Conservation (phyloP, 148 eudicot genomes). For the Chenopodium suecicum region DNA sequence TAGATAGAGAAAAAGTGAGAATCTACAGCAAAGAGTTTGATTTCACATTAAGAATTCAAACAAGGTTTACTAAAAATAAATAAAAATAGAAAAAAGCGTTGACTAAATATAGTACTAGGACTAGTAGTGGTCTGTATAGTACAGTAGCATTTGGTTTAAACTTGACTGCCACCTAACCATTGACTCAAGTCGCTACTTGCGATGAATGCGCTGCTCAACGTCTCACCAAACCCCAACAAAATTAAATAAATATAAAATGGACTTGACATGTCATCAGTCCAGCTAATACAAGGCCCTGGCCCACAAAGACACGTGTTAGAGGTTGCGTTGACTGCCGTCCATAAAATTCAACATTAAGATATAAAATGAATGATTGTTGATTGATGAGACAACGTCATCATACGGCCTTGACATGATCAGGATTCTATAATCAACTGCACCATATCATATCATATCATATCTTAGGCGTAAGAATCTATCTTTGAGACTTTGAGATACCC, state of each 20-base stretch:
- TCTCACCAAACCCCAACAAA: slow-evolving; percentile 4
- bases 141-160: slow-evolving; percentile 1
- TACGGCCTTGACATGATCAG: no score
- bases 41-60: slow-evolving; percentile 32
- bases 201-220: slow-evolving; percentile 36
- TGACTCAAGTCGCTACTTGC: slow-evolving; percentile 26
- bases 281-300: slow-evolving; percentile 17
- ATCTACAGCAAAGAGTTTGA: not conserved
- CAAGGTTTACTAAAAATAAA: not conserved
- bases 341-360: not conserved
- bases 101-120: slow-evolving; percentile 6
- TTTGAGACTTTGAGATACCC: no score
- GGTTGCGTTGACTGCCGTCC: slow-evolving; percentile 29
- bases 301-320: slow-evolving; percentile 8
- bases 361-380: not conserved
- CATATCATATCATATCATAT: no score
- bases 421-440: no score
- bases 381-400: not conserved
- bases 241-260: not conserved
- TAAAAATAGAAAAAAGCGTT: slow-evolving; percentile 17
- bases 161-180: slow-evolving; percentile 31
- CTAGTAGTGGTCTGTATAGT: no score
- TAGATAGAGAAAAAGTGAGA: not conserved
- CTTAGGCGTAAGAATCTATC: no score
- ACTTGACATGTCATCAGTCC: not conserved